Percentiles rank a stretch among this genome's conserved stretches.
phyloP scores from a whole-genome alignment of 1,284 basidiomycete species.

The Irpex sp. region DNA sequence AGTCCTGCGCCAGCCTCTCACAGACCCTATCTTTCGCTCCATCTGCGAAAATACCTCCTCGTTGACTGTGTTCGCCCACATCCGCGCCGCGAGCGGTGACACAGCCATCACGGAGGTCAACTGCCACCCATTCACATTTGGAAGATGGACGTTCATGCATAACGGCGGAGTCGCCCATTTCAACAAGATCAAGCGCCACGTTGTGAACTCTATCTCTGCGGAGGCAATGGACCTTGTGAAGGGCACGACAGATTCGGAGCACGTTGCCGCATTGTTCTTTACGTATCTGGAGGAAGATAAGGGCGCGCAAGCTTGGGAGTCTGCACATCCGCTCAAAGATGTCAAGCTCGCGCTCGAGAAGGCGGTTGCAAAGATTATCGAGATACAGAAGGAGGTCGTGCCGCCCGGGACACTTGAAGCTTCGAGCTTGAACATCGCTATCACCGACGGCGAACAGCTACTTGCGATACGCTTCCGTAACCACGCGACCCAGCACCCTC shows the following conservation, averaged over 20 bases:
- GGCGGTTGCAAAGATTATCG: slow-evolving; percentile 25
- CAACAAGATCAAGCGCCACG: slow-evolving; percentile 22
- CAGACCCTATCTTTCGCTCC: slow-evolving; percentile 31
- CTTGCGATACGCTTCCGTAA: slow-evolving; percentile 32
- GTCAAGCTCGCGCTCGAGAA: slow-evolving; percentile 28
- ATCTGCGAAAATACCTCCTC: slow-evolving; percentile 30
- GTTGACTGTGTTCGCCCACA: slow-evolving; percentile 31
- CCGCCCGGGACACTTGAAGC: slow-evolving; percentile 15
- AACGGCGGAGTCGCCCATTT: slow-evolving; percentile 34
- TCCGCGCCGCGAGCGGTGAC: slow-evolving; percentile 29
- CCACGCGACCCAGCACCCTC: slow-evolving; percentile 31
- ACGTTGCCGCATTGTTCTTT: slow-evolving; percentile 34
- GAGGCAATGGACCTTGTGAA: slow-evolving; percentile 27
- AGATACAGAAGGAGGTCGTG: slow-evolving; percentile 22
- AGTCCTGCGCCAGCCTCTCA: slow-evolving; percentile 29
- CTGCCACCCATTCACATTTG: slow-evolving; percentile 37
- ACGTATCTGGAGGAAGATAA: slow-evolving; percentile 27
- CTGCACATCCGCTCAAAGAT: slow-evolving; percentile 25
- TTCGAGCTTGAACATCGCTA: slow-evolving; percentile 30
- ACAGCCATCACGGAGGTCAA: slow-evolving; percentile 31
- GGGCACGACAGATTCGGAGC: slow-evolving; percentile 38
- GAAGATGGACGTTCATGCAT: slow-evolving; percentile 36
- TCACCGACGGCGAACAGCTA: slow-evolving; percentile 31
- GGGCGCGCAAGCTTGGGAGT: slow-evolving; percentile 26
- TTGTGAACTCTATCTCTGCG: slow-evolving; percentile 20